A percentile compares a stretch with the other conserved stretches of the same genome.
Evolutionary conservation across 2,329 filamentous ascomycete genomes (phyloP).

Genomic region (Macrophomina tecta): DNA sequence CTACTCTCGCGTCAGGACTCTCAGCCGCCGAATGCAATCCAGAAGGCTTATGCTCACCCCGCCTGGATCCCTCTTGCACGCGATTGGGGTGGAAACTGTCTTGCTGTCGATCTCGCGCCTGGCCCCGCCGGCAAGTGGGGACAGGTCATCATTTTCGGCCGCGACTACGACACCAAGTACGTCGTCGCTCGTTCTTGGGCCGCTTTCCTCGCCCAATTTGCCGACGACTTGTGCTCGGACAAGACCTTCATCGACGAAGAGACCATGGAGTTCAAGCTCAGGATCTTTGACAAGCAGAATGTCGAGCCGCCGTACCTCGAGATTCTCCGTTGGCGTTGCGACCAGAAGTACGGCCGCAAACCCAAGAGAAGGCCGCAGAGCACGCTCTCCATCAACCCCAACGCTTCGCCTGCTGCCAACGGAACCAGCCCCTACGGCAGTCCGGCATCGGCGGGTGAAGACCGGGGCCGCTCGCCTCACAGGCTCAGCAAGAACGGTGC

Average conservation of each 20-base stretch:
- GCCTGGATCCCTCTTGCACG: conserved; percentile 95
- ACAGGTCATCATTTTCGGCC: conserved; percentile 93
- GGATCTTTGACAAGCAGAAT: conserved; percentile 79
- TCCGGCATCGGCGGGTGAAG: conserved; percentile 55
- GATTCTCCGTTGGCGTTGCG: conserved; percentile 91
- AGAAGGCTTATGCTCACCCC: conserved; percentile 91
- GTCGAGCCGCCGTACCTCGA: conserved; percentile 94
- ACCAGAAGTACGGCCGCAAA: conserved; percentile 85
- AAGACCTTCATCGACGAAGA: conserved; percentile 96
- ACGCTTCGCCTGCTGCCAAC: conserved; percentile 54
- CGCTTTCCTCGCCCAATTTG: conserved; percentile 81
- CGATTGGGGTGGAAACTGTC: conserved; percentile 98
- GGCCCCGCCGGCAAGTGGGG: conserved; percentile 92
- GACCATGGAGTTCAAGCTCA: conserved; percentile 84
- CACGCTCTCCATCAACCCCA: conserved; percentile 61
- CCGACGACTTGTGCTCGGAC: conserved; percentile 87
- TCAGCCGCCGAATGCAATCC: conserved; percentile 83
- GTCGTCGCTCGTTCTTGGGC: conserved; percentile 93
- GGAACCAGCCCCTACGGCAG: conserved; percentile 65
- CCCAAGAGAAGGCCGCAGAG: conserved; percentile 55
- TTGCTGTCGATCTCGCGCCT: conserved; percentile 90
- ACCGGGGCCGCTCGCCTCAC: conserved; percentile 74
- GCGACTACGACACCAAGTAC: conserved; percentile 98
- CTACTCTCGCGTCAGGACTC: conserved; percentile 84
- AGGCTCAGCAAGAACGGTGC: conserved; percentile 66